These are phyloP conservation scores for Gossypium longicalyx DNA, from an alignment of 345 rosid genomes.

Conservation along the genomic window DNA sequence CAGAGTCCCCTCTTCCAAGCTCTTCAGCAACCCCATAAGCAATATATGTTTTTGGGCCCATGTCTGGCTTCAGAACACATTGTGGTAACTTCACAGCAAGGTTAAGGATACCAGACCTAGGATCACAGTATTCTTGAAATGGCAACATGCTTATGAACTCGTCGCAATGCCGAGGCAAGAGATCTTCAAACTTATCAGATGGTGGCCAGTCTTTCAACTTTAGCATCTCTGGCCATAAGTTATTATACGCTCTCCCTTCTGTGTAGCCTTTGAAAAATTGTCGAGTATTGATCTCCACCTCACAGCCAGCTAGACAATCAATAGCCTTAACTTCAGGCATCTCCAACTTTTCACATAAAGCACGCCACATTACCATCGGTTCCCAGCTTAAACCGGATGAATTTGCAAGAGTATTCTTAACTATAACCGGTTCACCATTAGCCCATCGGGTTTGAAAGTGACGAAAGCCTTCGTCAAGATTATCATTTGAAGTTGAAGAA, in stretches of 20 bases:
- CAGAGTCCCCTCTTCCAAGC: constrained; percentile 94
- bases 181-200: constrained; percentile 74
- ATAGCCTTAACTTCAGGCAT: constrained; percentile 68
- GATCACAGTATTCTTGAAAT: constrained; percentile 75
- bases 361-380: constrained; percentile 96
- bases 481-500: constrained; percentile 41
- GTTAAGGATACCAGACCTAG: constrained; percentile 71
- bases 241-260: constrained; percentile 61
- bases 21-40: constrained; percentile 75
- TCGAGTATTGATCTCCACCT: constrained; percentile 66
- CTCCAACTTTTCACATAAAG: constrained; percentile 54
- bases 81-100: constrained; percentile 72
- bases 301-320: constrained; percentile 71
- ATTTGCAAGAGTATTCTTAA: constrained; percentile 47
- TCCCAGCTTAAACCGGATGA: constrained; percentile 86
- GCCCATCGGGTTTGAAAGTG: constrained; percentile 67
- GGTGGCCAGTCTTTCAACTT: constrained; percentile 99
- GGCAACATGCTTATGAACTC: constrained; percentile 81
- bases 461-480: constrained; percentile 35
- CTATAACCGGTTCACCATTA: constrained; percentile 82
- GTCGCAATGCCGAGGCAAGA: constrained; percentile 86
- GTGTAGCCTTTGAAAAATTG: constrained; percentile 75
- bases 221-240: constrained; percentile 93
- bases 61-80: constrained; percentile 59
- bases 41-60: constrained; percentile 92